Evolutionary conservation across 768 basidiomycete species (phyloP), one percentile per base, ranked within the genome.

Genomic region (Botryobasidium botryosum): DNA sequence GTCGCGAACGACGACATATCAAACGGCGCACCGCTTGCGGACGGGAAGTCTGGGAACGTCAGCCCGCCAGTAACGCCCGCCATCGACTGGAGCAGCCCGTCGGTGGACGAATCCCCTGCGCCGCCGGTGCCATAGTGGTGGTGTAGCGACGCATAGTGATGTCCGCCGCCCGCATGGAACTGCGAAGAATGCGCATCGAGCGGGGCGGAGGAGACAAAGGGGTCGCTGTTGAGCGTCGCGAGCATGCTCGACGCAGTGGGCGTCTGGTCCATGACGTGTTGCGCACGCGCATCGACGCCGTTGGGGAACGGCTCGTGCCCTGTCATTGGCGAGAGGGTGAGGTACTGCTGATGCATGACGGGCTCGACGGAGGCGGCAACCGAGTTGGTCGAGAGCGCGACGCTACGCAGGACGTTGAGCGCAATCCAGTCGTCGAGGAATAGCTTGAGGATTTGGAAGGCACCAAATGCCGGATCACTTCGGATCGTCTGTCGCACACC

Each of bases 401-500:
- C 85, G 54, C 69, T 83, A 53, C 85, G 69, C 52, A 90, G 66
- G 50, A 90, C 83, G 59, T 85, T 87, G 51, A 88, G 76, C 2
- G 83, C 81, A 55, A 87, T 87, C 85, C 85, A 87, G 60, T 90
- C 85, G 52, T 90, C 85, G 48, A 88, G 68, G 71, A 88, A 88
- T 53, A 88, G 64, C 60, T 88, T 88, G 61, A 88, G 58, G 50
- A 90, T 87, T 61, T 88, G 86, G 66, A 88, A 90, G 15, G 87
- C 82, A 42, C 86, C 86, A 52, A 90, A 90, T 3, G 85, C 81
- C 43, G 85, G 85, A 61, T 90, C 85, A 53, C 85, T 88, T 51
- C 85, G 77, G 52, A 90, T 88, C 7, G 85, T 88, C 84, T 87
- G 40, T 20, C 10, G 40, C 35, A 26, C 29, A 23, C 10, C 29